Evolutionary conservation across 306 rosid genomes (phyloP), one percentile per base, ranked within the genome.

Genomic region (Prunus padus): DNA sequence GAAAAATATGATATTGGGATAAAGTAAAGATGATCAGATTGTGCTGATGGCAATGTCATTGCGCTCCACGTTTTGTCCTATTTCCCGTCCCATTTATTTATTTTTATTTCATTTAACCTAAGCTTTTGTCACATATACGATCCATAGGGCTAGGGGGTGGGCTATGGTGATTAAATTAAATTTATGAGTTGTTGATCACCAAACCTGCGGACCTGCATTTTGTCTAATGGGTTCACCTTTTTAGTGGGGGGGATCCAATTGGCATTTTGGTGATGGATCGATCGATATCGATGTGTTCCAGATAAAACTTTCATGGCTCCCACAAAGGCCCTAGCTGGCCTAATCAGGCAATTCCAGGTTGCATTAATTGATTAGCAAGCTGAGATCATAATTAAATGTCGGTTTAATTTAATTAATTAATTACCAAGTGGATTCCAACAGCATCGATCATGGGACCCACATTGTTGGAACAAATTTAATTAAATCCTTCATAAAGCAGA

Each of bases 311-410:
- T 45, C 22, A 79, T 83, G 84, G 80, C 71, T 78, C 80, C 73
- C 74, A 76, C 91, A 81, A 81, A 86, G 10, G n/a, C n/a, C 88
- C 11, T 72, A 28, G 74, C 64, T 87, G 83, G 82, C 80, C 75
- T 61, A 81, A 52, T 74, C 60, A 82, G 75, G 66, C 47, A 72
- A 71, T 37, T 81, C 72, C 82, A 78, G 31, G 67, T 74, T 64
- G 67, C 82, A 76, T 79, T 65, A 15, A 50, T 65, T 69, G 62
- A 51, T 75, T 22, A 44, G 61, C 49, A 42, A 45, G 70, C 54
- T 40, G 15, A 33, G 28, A 2, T 23, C 12, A 72, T 72, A 8
- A 23, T 23, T 8, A 33, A 37, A 71, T 6, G 40, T 37, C 42
- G 0, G 2, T 37, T 33, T 67, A 75, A 73, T 42, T 42, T 0